A percentile compares a stretch with the other conserved stretches of the same genome.
Evolutionary conservation across 331 rosid species (phyloP).

Genomic region (Telfairia occidentalis): DNA sequence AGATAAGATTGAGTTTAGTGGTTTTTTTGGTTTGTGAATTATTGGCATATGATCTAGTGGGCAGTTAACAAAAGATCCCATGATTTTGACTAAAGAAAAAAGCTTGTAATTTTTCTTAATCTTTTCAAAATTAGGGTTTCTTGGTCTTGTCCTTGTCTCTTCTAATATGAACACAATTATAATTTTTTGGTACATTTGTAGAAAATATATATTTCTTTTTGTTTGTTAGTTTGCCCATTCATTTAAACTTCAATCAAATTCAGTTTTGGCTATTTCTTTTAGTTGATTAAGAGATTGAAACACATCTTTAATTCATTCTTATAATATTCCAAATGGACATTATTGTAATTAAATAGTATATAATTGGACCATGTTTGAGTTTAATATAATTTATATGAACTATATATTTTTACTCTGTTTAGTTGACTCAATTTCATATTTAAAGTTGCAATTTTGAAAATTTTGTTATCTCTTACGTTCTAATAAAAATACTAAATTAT

Average conservation of each 20-base stretch:
- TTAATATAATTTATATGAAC: no score
- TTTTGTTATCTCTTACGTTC: no score
- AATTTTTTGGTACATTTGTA: neutral
- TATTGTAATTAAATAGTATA: no score
- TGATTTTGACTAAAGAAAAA: neutral
- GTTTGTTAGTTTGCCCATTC: neutral
- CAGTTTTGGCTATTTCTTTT: neutral
- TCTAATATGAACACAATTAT: neutral
- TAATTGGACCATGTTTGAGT: no score
- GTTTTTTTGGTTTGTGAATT: neutral
- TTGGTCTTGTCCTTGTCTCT: slow-evolving; percentile 5
- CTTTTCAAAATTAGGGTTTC: neutral
- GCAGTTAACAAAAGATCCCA: neutral
- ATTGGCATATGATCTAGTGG: neutral
- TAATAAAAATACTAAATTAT: no score
- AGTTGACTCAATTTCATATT: no score
- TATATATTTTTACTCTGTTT: no score
- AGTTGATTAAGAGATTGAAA: no score
- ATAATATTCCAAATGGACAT: no score
- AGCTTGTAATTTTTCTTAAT: neutral
- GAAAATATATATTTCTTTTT: neutral
- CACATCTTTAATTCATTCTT: neutral
- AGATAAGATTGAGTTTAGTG: neutral
- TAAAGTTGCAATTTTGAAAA: no score
- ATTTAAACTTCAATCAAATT: neutral